Evolutionary conservation across 805 yeast species (phyloP).

Genomic region (Monosporozyma solicola): DNA sequence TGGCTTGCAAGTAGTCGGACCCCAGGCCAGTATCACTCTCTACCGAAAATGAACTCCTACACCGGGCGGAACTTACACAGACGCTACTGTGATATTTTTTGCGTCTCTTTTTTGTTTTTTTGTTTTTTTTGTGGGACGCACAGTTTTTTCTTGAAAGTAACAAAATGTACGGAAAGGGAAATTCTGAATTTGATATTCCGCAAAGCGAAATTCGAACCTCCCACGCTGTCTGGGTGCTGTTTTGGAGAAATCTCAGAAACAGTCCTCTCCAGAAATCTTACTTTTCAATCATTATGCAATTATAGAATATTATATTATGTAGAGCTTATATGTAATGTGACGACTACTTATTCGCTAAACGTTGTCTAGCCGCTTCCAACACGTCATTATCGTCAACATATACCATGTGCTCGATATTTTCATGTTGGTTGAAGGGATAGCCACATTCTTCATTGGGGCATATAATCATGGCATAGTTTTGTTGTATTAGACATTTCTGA

Average conservation of each 20-base stretch:
- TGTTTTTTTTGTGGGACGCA: too few species aligned
- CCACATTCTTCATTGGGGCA: slow-evolving; percentile 22
- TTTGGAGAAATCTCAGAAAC: background rate
- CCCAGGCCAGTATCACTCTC: too few species aligned
- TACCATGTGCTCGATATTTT: slow-evolving; percentile 14
- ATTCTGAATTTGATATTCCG: too few species aligned
- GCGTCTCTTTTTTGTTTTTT: too few species aligned
- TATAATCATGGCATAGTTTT: slow-evolving; percentile 26
- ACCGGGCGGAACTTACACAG: too few species aligned
- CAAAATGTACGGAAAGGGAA: too few species aligned
- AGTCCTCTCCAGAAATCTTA: background rate
- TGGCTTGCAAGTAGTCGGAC: too few species aligned
- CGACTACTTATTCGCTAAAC: slow-evolving; percentile 9
- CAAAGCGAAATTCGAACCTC: too few species aligned
- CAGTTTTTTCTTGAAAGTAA: too few species aligned
- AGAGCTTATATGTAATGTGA: background rate
- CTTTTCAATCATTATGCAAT: background rate
- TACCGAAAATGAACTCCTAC: too few species aligned
- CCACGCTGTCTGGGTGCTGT: background rate
- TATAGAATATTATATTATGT: background rate
- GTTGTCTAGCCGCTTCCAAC: slow-evolving; percentile 19
- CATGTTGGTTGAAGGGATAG: slow-evolving; percentile 24
- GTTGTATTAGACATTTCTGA: slow-evolving; percentile 27
- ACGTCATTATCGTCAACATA: slow-evolving; percentile 25
- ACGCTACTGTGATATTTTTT: too few species aligned